Evolutionary conservation across 768 basidiomycete genomes (phyloP), one percentile per base, ranked within the genome.

Genomic region (Auricularia cornea): DNA sequence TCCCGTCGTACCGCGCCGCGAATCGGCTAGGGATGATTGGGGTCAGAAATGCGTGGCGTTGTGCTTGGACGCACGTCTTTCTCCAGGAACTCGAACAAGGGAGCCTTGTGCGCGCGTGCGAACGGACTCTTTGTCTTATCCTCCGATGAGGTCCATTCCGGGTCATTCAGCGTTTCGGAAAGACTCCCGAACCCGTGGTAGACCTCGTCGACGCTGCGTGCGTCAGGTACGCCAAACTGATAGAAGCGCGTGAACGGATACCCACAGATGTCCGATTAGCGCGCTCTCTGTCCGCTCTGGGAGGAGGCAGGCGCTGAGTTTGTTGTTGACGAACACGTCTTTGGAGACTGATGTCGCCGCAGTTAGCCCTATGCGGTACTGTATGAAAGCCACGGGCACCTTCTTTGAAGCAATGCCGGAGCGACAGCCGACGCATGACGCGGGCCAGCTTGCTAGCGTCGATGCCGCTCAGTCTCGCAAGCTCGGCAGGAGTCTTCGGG

Each of bases 81-180:
- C 44, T 20, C 44, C 6, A 23, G 16, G 20, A 48, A 48, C 23
- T 48, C 44, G 23, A 48, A 48, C 20, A 18, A 20, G 44, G 16
- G 16, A 18, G 16, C 20, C 20, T 20, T 20, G 20, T 48, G 44
- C 12, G 44, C 44, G 16, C 44, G 44, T 18, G 20, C 44, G 23
- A 48, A 48, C 6, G 44, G 11, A 6, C 20, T 14, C 6, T 20
- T 18, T 6, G 11, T 18, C 44, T 48, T 48, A 2, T 48, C 44
- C 11, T 20, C 6, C 12, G 44, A 48, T 18, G 20, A 6, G 11
- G 44, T 18, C 44, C 44, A 68, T 70, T 72, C 71, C 0, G 75
- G 70, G 62, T 79, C 75, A 5, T 69, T 70, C 20, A 80, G 67
- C 3, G 68, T 73, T 20, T 78, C 77, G 16, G 74, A 68, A 3